Conservation (phyloP, 331 rosid genomes). For the Quercus lobata region DNA sequence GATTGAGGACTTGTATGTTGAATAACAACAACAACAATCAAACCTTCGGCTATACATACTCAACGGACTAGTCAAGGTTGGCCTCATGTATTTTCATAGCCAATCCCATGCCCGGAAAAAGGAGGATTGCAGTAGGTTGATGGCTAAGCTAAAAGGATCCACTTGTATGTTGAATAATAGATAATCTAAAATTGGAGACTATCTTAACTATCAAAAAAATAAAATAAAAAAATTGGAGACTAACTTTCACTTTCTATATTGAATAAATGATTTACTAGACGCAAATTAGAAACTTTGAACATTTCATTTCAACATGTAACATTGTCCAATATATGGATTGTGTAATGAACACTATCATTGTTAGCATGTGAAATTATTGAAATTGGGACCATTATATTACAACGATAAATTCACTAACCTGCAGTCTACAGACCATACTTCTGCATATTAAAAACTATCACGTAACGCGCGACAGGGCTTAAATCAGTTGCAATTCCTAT, state of each 20-base stretch:
- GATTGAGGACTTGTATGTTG: too few species aligned
- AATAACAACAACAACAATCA: too few species aligned
- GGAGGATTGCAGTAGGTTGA: too few species aligned
- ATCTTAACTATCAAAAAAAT: background rate
- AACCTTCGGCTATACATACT: too few species aligned
- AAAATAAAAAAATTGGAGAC: background rate
- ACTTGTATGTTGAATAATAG: background rate
- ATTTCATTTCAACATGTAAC: background rate
- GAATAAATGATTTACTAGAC: background rate
- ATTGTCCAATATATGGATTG: background rate
- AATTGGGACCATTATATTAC: background rate
- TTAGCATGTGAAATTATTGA: background rate
- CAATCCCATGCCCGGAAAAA: too few species aligned
- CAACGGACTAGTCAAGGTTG: too few species aligned
- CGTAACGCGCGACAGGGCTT: constrained; percentile 52
- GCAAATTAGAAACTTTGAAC: background rate
- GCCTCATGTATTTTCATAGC: too few species aligned
- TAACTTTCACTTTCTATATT: background rate
- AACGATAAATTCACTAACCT: constrained; percentile 46
- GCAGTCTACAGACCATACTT: constrained; percentile 74
- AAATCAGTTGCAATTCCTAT: constrained; percentile 69
- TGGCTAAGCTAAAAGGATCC: too few species aligned
- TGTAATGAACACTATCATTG: background rate
- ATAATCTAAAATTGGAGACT: background rate
- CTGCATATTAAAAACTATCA: constrained; percentile 65